Evolutionary conservation across 169 alveolate species (phyloP), one percentile per base, ranked within the genome.

Genomic region (Plasmodium gallinaceum): DNA sequence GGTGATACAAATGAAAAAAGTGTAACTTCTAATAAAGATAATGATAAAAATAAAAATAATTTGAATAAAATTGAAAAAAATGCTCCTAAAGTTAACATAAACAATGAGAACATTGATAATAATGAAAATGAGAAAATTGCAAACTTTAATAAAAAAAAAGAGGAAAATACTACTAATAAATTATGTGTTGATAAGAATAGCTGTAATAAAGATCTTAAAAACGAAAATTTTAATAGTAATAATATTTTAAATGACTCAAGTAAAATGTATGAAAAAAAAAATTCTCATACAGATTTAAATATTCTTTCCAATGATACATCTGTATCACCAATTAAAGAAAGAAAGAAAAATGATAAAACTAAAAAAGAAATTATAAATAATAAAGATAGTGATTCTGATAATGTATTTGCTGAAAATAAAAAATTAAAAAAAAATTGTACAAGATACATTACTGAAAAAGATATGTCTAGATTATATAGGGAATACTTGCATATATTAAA

Each of bases 391-490:
- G 89, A 65, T 37, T 26, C 18, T 9, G 20, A 74, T 60, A 14
- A 74, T 22, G 20, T 64, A 7, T 48, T 22, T 16, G 61, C n/a
- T 8, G 80, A 78, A 22, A 65, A 39, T 57, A 78, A 78, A 22
- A 66, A 45, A 45, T 26, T 14, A 20, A 78, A 65, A 51, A 78
- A 52, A 26, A 42, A 46, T 22, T 57, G 37, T 20, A 78, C 66
- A 57, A 78, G 52, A 65, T 48, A 24, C 64, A 76, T 78, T 46
- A 78, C 89, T 0, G 89, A 78, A 58, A 64, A 58, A 26, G 89
- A 78, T 57, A 64, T 78, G 70, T 78, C 89, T 8, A 64, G 64
- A 39, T n/a, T 78, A 32, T 78, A 78, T 45, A 68, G 70, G 10
- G 78, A 78, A 18, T 78, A 78, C 48, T 37, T 78, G 22, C 64